Evolutionary conservation across 768 basidiomycete species (phyloP).

Genomic region (Suillus weaverae): DNA sequence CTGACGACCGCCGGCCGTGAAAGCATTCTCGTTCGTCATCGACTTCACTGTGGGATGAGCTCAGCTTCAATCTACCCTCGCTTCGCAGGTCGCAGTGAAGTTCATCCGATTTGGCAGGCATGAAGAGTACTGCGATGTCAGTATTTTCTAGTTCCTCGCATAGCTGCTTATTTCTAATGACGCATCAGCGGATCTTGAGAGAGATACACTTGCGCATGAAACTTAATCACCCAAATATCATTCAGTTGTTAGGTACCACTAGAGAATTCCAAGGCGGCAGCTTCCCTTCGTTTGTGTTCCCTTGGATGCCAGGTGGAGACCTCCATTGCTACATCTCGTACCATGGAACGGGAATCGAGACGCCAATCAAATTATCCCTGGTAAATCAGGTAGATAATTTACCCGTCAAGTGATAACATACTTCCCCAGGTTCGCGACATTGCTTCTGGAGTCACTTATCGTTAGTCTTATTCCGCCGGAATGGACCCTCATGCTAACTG

Average conservation of each 20-base stretch:
- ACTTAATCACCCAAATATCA: not conserved
- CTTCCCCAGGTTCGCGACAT: not conserved
- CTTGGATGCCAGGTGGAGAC: slow-evolving; percentile 1
- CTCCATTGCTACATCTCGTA: slow-evolving; percentile 1
- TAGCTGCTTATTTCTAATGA: not conserved
- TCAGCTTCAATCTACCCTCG: not conserved
- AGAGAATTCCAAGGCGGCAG: not conserved
- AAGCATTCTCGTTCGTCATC: not conserved
- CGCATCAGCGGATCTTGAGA: not conserved
- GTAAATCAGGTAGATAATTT: not conserved
- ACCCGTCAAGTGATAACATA: not conserved
- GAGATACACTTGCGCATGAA: not conserved
- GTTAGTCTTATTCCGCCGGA: not conserved
- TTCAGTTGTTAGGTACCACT: not conserved
- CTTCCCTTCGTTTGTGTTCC: not conserved
- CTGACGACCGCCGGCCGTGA: not conserved
- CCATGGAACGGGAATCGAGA: not conserved
- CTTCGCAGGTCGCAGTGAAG: not conserved
- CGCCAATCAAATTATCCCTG: not conserved
- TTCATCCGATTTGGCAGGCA: not conserved
- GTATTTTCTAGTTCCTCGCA: not conserved
- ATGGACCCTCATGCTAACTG: not conserved
- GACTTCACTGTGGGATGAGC: too few relatives aligned
- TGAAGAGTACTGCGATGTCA: not conserved
- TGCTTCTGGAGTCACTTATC: not conserved